Evolutionary conservation across 2,329 filamentous ascomycete genomes (phyloP).

Genomic region (Aspergillaceae sp.): DNA sequence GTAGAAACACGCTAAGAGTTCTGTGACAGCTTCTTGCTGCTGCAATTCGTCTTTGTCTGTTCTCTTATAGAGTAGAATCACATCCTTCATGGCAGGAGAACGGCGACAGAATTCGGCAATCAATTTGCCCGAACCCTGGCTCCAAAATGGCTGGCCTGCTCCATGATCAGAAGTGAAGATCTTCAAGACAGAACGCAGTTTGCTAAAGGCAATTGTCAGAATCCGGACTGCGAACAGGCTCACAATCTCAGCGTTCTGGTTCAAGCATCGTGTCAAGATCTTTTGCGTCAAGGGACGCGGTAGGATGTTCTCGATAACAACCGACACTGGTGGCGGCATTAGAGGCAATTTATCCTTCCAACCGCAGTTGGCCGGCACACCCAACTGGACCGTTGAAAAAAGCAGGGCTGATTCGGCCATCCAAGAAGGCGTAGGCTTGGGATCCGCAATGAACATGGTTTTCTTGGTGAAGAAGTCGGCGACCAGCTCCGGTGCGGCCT

Average conservation of each 20-base stretch:
- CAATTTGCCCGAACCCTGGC: constrained; percentile 58
- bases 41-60: constrained; percentile 60
- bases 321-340: constrained; percentile 66
- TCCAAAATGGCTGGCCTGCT: constrained; percentile 51
- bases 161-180: constrained; percentile 48
- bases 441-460: constrained; percentile 74
- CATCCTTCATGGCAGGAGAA: constrained; percentile 72
- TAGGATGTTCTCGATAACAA: constrained; percentile 77
- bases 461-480: constrained; percentile 80
- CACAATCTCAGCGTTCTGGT: constrained; percentile 67
- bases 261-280: constrained; percentile 68
- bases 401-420: constrained; percentile 86
- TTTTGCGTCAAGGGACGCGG: constrained; percentile 75
- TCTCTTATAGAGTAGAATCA: constrained; percentile 64
- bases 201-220: constrained; percentile 68
- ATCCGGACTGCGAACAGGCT: constrained; percentile 78
- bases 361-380: constrained; percentile 65
- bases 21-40: constrained; percentile 69
- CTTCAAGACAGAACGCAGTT: constrained; percentile 57
- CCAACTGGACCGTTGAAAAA: constrained; percentile 68
- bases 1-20: constrained; percentile 76
- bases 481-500: constrained; percentile 72
- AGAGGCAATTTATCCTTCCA: constrained; percentile 53
- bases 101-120: constrained; percentile 67
- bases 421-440: constrained; percentile 88